Percentiles rank a stretch among this genome's conserved stretches.
phyloP scores from a whole-genome alignment of 2,329 filamentous ascomycete species.

The Nemania serpens region DNA sequence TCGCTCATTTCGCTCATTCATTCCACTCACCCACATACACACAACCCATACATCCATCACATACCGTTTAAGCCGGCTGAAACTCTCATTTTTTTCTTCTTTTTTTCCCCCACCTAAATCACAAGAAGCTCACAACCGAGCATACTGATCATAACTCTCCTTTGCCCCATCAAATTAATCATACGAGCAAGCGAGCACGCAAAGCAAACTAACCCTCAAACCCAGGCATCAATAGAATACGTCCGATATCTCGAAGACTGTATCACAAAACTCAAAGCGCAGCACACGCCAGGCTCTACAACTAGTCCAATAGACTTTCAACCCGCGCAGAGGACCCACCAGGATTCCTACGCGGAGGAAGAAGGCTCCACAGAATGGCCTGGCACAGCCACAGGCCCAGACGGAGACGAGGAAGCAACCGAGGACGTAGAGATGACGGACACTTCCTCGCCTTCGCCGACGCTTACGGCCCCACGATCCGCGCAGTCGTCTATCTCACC shows the following conservation, averaged over 20 bases:
- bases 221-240: constrained; percentile 92
- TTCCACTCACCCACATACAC: neutral
- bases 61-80: neutral
- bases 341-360: too few species aligned
- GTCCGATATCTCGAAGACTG: constrained; percentile 92
- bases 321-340: constrained; percentile 22
- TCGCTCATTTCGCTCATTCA: neutral
- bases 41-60: neutral
- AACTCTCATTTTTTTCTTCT: neutral
- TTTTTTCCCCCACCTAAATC: neutral
- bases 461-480: constrained; percentile 44
- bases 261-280: constrained; percentile 75
- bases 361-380: neutral
- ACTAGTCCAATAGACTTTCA: constrained; percentile 39
- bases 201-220: neutral
- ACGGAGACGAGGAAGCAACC: constrained; percentile 21
- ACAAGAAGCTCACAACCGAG: too few species aligned
- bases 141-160: neutral
- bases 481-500: constrained; percentile 55
- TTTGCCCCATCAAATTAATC: neutral
- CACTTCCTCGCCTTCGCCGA: constrained; percentile 55
- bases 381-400: neutral
- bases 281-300: constrained; percentile 45
- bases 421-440: constrained; percentile 67
- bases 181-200: neutral